Conservation (phyloP, 2,329 filamentous ascomycete species). For the Didymella pomorum region DNA sequence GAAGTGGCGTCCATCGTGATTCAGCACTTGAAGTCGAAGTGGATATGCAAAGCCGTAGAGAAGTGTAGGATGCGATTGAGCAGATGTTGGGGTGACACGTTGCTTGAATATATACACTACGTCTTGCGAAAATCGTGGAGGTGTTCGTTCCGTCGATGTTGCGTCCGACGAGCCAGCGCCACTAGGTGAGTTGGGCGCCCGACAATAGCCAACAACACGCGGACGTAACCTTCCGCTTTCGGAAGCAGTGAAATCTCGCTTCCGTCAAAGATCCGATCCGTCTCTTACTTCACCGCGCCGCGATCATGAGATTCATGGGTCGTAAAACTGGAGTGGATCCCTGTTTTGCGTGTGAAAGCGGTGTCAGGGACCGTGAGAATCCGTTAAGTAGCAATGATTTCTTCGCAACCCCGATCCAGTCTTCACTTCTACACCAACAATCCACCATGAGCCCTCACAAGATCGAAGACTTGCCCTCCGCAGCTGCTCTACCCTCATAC, state of each 20-base stretch:
- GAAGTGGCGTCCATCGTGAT: slow-evolving; percentile 34
- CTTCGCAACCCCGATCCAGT: background rate
- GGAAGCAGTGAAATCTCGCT: slow-evolving; percentile 10
- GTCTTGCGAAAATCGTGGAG: slow-evolving; percentile 18
- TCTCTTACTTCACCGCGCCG: slow-evolving; percentile 9
- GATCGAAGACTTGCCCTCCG: slow-evolving; percentile 33
- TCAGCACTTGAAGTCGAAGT: slow-evolving; percentile 15
- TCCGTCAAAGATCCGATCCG: background rate
- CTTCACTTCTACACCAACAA: background rate
- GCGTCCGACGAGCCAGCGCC: slow-evolving; percentile 15
- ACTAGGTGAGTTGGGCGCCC: slow-evolving; percentile 1
- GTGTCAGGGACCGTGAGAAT: slow-evolving; percentile 29
- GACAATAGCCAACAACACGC: too few species aligned
- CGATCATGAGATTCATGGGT: slow-evolving; percentile 18
- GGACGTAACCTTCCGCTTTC: slow-evolving; percentile 27
- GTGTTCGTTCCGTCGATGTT: slow-evolving; percentile 16
- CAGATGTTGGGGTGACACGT: slow-evolving; percentile 10
- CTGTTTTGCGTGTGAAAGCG: slow-evolving; percentile 27
- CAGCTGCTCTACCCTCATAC: slow-evolving; percentile 69
- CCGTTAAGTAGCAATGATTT: slow-evolving; percentile 18
- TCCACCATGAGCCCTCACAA: slow-evolving; percentile 42
- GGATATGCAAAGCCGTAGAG: background rate
- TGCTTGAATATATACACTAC: slow-evolving; percentile 27
- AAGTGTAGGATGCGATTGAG: slow-evolving; percentile 5
- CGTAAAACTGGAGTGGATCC: slow-evolving; percentile 14